Evolutionary conservation across 352 stramenopile genomes (phyloP).

Genomic region (Pythium aquatile): DNA sequence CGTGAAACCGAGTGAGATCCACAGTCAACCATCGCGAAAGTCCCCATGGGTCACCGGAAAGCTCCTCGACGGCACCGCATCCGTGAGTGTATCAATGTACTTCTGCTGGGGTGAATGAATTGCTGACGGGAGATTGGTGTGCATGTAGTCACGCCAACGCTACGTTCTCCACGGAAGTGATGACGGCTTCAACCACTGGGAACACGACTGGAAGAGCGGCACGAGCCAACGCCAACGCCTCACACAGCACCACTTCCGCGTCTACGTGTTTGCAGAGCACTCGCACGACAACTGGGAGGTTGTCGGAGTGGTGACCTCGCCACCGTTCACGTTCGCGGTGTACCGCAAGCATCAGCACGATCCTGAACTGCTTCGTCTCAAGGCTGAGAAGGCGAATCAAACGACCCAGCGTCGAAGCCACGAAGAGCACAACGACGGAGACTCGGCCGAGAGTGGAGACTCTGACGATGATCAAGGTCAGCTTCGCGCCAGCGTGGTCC

Average conservation of each 20-base stretch:
- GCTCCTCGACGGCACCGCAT: background rate
- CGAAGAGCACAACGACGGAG: background rate
- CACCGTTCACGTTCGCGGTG: conserved; percentile 33
- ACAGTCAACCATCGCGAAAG: background rate
- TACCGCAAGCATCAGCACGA: conserved; percentile 37
- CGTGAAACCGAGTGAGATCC: conserved; percentile 13
- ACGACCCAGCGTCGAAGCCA: background rate
- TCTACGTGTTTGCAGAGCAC: conserved; percentile 30
- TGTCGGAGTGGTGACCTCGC: conserved; percentile 28
- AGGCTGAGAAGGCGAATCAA: background rate
- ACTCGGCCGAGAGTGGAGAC: background rate
- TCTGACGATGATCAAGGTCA: background rate
- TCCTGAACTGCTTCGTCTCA: conserved; percentile 1
- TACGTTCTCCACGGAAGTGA: conserved; percentile 18
- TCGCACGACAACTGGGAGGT: conserved; percentile 25
- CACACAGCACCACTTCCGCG: conserved; percentile 37
- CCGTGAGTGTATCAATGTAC: background rate
- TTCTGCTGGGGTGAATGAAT: too few relatives aligned
- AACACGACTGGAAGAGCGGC: conserved; percentile 56
- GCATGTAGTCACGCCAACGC: too few relatives aligned
- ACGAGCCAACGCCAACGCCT: conserved; percentile 42
- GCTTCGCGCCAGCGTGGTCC: background rate
- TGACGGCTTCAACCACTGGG: conserved; percentile 38
- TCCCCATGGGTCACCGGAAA: conserved; percentile 17
- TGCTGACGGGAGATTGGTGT: background rate